These are phyloP conservation scores for Amauroascus niger DNA, from an alignment of 2,329 filamentous ascomycete genomes.

Conservation along the genomic window DNA sequence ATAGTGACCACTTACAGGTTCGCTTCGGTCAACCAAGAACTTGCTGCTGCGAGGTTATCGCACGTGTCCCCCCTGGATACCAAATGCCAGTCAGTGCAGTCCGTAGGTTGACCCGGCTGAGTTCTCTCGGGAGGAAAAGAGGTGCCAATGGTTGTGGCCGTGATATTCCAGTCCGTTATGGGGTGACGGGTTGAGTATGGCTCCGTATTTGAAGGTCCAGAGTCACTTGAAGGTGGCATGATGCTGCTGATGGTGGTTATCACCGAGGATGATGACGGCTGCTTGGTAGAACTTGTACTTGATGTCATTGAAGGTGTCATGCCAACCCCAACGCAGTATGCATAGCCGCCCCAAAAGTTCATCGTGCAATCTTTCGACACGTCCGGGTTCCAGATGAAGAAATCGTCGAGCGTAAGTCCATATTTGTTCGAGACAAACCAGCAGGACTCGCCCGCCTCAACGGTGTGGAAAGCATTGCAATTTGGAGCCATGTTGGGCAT, in stretches of 20 bases:
- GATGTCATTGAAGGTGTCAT: neutral
- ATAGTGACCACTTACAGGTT: constrained; percentile 8
- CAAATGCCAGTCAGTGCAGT: constrained; percentile 12
- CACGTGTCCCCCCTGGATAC: constrained; percentile 8
- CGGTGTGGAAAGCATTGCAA: no score
- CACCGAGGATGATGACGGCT: neutral
- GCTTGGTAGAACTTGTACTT: neutral
- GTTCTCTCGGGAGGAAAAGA: constrained; percentile 11
- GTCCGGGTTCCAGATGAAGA: no score
- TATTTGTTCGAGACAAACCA: no score
- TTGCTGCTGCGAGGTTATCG: constrained; percentile 1
- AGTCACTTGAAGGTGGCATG: no score
- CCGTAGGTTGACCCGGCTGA: constrained; percentile 10
- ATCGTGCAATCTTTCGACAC: no score
- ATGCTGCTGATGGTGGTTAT: no score
- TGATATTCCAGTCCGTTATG: constrained; percentile 12
- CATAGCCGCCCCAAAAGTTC: no score
- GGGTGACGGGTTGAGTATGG: constrained; percentile 11
- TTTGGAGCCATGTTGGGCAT: no score
- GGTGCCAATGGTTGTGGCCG: constrained; percentile 6
- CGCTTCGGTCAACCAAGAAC: constrained; percentile 6
- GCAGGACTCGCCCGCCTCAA: no score
- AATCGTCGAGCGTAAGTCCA: no score
- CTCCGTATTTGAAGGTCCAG: neutral
- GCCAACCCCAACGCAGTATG: constrained; percentile 12